Conservation (phyloP, 1,284 basidiomycete genomes). For the Tetrapyrgos nigripes region DNA sequence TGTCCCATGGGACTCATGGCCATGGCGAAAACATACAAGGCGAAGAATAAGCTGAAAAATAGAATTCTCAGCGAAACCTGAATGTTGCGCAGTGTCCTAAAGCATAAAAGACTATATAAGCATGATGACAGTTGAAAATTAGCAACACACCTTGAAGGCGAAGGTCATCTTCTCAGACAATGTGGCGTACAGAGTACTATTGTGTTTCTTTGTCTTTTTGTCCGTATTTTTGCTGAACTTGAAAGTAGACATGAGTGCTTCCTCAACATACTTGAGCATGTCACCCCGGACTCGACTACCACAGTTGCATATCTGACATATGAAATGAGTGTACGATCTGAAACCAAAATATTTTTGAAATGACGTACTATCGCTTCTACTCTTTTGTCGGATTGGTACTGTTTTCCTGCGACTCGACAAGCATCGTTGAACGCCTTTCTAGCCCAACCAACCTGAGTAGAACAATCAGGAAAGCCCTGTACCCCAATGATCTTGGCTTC, state of each 20-base stretch:
- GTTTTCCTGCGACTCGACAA: background rate
- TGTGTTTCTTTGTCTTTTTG: background rate
- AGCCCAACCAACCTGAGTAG: background rate
- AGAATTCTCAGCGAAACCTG: background rate
- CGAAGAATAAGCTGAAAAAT: conserved; percentile 6
- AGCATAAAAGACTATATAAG: background rate
- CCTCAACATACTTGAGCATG: background rate
- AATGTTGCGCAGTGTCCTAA: background rate
- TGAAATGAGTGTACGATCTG: background rate
- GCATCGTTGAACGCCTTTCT: background rate
- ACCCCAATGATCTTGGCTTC: conserved; percentile 3
- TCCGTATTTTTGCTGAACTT: background rate
- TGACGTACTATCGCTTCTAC: background rate
- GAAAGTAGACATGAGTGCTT: background rate
- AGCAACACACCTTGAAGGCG: conserved; percentile 2
- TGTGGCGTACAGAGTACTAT: background rate
- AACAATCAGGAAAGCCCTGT: background rate
- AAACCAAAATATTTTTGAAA: background rate
- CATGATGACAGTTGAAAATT: background rate
- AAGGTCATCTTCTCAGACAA: background rate
- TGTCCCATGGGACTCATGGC: background rate
- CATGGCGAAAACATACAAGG: conserved; percentile 1
- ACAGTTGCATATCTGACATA: background rate
- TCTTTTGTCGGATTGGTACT: background rate
- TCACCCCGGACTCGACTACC: conserved; percentile 8